Conservation (phyloP, 2,329 filamentous ascomycete species). For the Claviceps sp. region DNA sequence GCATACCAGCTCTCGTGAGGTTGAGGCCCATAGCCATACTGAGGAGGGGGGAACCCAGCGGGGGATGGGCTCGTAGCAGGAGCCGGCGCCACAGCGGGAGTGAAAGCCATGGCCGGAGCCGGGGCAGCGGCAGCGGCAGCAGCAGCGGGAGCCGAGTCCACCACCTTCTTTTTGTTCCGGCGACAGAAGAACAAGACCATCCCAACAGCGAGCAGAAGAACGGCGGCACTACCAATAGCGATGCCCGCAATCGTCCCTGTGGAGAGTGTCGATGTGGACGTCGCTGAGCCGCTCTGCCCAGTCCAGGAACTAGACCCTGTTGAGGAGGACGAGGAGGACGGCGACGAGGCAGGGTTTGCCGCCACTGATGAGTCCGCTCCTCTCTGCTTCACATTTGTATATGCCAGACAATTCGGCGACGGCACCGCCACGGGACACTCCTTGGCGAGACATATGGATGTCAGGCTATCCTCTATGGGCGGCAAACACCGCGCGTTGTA, state of each 20-base stretch:
- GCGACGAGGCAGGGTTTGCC: background rate
- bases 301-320: background rate
- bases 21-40: constrained; percentile 4
- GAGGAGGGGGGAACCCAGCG: constrained; percentile 2
- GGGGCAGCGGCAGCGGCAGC: background rate
- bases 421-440: constrained; percentile 16
- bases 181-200: constrained; percentile 9
- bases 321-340: background rate
- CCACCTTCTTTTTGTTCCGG: constrained; percentile 1
- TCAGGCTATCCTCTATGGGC: constrained; percentile 11
- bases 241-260: constrained; percentile 13
- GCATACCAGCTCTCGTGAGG: constrained; percentile 4
- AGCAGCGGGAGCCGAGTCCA: constrained; percentile 1
- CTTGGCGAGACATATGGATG: constrained; percentile 15
- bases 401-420: constrained; percentile 14
- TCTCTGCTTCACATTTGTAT: constrained; percentile 11
- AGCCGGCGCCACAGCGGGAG: background rate
- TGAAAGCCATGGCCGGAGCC: background rate
- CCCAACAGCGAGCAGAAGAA: constrained; percentile 10
- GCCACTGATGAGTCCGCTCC: constrained; percentile 5
- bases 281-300: background rate
- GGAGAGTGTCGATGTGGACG: constrained; percentile 4
- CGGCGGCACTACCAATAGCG: constrained; percentile 12
- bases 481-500: constrained; percentile 17
- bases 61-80: background rate